phyloP scores from a whole-genome alignment of 306 rosid species.

The Vigna radiata region DNA sequence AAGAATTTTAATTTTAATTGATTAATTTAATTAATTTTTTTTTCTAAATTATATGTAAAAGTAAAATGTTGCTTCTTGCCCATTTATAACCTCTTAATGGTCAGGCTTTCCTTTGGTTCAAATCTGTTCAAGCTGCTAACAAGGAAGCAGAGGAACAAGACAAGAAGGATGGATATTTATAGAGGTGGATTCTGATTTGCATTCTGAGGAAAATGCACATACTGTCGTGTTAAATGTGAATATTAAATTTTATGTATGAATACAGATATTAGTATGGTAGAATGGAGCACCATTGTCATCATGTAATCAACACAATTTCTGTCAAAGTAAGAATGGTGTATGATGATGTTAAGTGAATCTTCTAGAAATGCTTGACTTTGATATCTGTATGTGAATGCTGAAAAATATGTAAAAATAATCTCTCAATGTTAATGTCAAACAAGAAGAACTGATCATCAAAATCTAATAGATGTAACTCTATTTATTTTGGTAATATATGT shows the following conservation, averaged over 20 bases:
- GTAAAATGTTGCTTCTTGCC: not conserved
- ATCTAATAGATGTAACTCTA: too few relatives aligned
- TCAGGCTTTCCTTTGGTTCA: constrained; percentile 92
- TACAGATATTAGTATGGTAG: not conserved
- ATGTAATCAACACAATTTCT: not conserved
- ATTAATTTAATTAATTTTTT: not conserved
- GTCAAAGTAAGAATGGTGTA: not conserved
- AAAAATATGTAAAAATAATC: not conserved
- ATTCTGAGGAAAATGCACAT: constrained; percentile 22
- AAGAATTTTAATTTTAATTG: not conserved
- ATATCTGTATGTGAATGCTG: not conserved
- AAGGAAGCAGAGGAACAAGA: constrained; percentile 99
- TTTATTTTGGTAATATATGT: too few relatives aligned
- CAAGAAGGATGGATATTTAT: constrained; percentile 84
- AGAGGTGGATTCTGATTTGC: not conserved
- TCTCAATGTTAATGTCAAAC: not conserved
- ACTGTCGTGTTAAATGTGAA: constrained; percentile 18
- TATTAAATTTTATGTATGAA: constrained; percentile 27
- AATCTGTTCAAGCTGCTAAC: constrained; percentile 88
- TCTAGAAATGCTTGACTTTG: not conserved
- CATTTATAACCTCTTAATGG: not conserved
- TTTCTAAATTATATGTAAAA: not conserved
- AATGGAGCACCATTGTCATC: not conserved
- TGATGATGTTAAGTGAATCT: not conserved
- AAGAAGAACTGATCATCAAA: too few relatives aligned